These are phyloP conservation scores for Corylus avellana DNA, from an alignment of 306 rosid species.

Conservation along the genomic window DNA sequence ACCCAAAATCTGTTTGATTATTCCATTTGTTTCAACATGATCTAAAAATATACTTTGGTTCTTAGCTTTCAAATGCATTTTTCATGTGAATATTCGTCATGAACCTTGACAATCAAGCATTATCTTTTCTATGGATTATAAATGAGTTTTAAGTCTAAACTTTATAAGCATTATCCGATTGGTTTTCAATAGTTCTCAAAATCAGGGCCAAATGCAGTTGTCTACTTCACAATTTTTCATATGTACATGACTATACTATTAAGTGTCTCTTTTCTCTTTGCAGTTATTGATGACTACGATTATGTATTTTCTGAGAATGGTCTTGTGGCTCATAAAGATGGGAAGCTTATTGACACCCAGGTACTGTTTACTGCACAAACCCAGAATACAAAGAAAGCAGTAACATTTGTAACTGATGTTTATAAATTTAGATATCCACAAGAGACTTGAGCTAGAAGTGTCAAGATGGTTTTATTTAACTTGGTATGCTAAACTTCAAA, in stretches of 20 bases:
- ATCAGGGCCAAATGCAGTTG: not conserved
- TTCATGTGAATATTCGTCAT: not conserved
- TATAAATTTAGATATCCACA: slow-evolving; percentile 3
- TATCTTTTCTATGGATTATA: not conserved
- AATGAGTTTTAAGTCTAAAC: not conserved
- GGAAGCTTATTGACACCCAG: slow-evolving; percentile 80
- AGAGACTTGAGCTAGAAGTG: not conserved
- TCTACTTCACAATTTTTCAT: not conserved
- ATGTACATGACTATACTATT: not conserved
- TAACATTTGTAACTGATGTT: slow-evolving; percentile 11
- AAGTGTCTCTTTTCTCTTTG: slow-evolving; percentile 26
- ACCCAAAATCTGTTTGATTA: slow-evolving; percentile 3
- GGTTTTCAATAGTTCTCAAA: not conserved
- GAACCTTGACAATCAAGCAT: not conserved
- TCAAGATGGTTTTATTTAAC: not conserved
- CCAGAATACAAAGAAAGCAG: slow-evolving; percentile 20
- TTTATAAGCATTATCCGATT: not conserved
- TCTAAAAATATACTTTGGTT: not conserved
- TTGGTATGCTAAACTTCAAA: not conserved
- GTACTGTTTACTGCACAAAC: slow-evolving; percentile 38
- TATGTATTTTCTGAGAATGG: slow-evolving; percentile 94
- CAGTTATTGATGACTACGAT: slow-evolving; percentile 81
- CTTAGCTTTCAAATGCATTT: not conserved
- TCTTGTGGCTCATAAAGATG: slow-evolving; percentile 87
- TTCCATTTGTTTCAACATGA: not conserved